Evolutionary conservation across 2,329 filamentous ascomycete genomes (phyloP), one percentile per base, ranked within the genome.

Genomic region (Lasiodiplodia citricola): DNA sequence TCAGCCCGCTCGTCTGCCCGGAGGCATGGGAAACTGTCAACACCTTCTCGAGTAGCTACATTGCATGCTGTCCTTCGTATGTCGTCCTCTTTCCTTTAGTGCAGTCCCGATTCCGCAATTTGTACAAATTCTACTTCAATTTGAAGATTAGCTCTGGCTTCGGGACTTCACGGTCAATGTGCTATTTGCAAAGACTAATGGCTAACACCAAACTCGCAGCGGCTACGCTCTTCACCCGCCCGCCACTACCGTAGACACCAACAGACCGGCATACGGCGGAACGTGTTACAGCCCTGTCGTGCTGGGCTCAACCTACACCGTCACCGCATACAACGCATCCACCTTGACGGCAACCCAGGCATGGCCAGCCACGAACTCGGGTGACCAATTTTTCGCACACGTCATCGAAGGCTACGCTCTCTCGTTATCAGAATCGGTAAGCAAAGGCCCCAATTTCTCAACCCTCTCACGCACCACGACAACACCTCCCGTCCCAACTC

Each of bases 11-110:
- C 23, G 72, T 74, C 1, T 76, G 75, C 57, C 75, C 75, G 13
- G 44, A 69, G 3, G 71, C 73, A n/a, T 76, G 71, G 68, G 72
- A 73, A 52, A 73, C 73, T 2, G 69, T 71, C 38, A 70, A 71
- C 25, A 70, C 72, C 14, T 70, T 66, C 2, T 65, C 70, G 2
- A 70, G 70, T 23, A 74, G 74, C 25, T 77, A 77, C 60, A 70
- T 74, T 18, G 75, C 73, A 2, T 77, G 75, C 66, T 77, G 75
- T 71, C 75, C 74, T 13, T 73, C 68, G 73, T 75, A 70, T 57
- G 73, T 73, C 0, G 16, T 3, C 11, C 31, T 16, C 14, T 31
- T 50, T 51, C 28, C 44, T 51, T n/a, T 62, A 11, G 37, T 41
- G 21, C 13, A 8, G 16, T 41, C 38, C 13, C 5, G 18, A 18